Evolutionary conservation across 257 asterid genomes (phyloP), one percentile per base, ranked within the genome.

Genomic region (Solanum lignicaule): DNA sequence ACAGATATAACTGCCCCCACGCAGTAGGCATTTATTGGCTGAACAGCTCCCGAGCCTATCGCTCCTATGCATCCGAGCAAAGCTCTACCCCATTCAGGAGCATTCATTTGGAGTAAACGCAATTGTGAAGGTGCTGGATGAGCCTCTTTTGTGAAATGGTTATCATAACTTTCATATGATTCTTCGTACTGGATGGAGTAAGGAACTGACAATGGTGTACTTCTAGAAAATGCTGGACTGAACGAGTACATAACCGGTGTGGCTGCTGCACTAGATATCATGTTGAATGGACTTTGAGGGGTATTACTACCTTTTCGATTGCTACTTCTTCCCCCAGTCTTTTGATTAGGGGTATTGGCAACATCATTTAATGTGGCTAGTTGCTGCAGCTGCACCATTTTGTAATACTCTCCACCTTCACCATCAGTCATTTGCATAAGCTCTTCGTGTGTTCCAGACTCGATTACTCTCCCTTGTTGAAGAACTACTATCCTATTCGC

Each of bases 201-300:
- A 13, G 98, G 98, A 72, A 91, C 91, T 27, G 96, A 92, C 87
- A 48, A 91, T 6, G 91, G 94, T 58, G 91, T 43, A 66, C 94
- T 91, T 90, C 93, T 87, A 10, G 97, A 94, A 90, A 95, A 93
- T 46, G 93, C 97, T 9, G 98, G 98, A 92, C 98, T 95, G 29
- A 93, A 94, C 1, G 93, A 95, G 87, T 90, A 16, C 75, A 94
- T 62, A 73, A 93, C 85, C 72, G 98, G 98, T 21, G 98, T 93
- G 23, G 82, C 88, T 20, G 92, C 92, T 25, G 93, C 94, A 91
- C 95, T 95, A 39, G 97, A 91, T 89, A 91, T 88, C 83, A 88
- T 87, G 52, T 94, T 94, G n/a, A 85, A 46, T 9, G 98, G 98
- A 90, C 98, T 95, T 2, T 89, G 86, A 48, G 95, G 92, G 46